Base-by-base conservation (phyloP, 257 asterid species). In the Solanum virginianum region DNA sequence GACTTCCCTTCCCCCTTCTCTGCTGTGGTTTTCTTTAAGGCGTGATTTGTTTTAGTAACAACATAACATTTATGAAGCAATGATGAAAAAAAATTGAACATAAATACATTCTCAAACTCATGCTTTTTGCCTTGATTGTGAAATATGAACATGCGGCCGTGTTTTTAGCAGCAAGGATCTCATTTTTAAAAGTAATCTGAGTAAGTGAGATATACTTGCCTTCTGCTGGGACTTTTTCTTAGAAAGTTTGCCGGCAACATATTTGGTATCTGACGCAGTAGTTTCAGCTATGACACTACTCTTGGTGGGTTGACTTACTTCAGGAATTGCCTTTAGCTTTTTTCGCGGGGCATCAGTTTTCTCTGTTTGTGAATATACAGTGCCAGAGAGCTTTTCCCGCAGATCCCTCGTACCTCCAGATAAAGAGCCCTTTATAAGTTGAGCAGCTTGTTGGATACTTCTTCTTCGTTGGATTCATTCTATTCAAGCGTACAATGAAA, bases 331-430 rank as follows among this genome's bases (percentile, higher is more conserved):
- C 72, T 90, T 93, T 41, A 87, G 85, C 90, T 90, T 89, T 36
- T 84, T 83, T 70, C 86, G 88, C 15, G 89, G 87, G 54, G 89
- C 83, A 82, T 86, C 91, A 20, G 89, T 75, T 88, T 91, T 93
- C 89, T 84, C 89, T 12, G 91, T 83, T 65, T 86, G 93, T 57
- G 94, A 87, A 89, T 84, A 88, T 51, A 85, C n/a, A 87, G 88
- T 81, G 74, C 98, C 98, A 77, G 98, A 96, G 45, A 96, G 97
- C 90, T 93, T 93, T 90, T 96, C 98, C 49, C 97, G 98, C 62
- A 96, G 88, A 91, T 96, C 99, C 91, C 97, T 93, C 39, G 82
- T 85, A 85, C 95, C 95, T 87, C 95, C 95, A 62, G 92, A 75
- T 79, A 88, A 65, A 84, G 98, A 88, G 83, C 92, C 93, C 83